Percentiles rank a stretch among this genome's conserved stretches.
Evolutionary conservation across 257 asterid genomes (phyloP).

Genomic region (Solanum gandarillasii): DNA sequence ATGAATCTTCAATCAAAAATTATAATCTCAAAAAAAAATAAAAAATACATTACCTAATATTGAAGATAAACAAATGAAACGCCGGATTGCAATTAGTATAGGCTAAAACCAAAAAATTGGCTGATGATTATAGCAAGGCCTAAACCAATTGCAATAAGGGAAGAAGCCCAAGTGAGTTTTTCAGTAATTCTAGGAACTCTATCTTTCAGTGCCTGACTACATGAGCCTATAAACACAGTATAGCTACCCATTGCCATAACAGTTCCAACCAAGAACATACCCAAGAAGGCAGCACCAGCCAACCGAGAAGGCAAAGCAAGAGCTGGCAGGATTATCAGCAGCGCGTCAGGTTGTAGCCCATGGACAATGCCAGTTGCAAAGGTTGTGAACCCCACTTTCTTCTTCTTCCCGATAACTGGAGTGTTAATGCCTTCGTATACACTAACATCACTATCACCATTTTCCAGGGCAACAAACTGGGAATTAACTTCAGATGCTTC

Average conservation of each 20-base stretch:
- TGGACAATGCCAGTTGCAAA: slow-evolving; percentile 92
- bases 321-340: slow-evolving; percentile 83
- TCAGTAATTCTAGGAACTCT: slow-evolving; percentile 83
- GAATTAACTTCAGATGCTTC: slow-evolving; percentile 75
- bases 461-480: slow-evolving; percentile 47
- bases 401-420: slow-evolving; percentile 48
- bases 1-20: not conserved
- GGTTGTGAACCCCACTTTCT: slow-evolving; percentile 89
- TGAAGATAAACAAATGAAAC: not conserved
- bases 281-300: slow-evolving; percentile 87
- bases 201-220: slow-evolving; percentile 81
- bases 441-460: slow-evolving; percentile 47
- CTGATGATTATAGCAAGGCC: slow-evolving; percentile 71
- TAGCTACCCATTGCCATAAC: slow-evolving; percentile 97
- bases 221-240: slow-evolving; percentile 81
- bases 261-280: slow-evolving; percentile 87
- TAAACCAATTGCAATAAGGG: slow-evolving; percentile 70
- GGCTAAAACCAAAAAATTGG: slow-evolving; percentile 71
- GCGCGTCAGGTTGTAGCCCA: slow-evolving; percentile 93
- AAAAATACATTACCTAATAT: not conserved
- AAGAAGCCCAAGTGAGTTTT: slow-evolving; percentile 95
- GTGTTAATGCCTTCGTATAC: slow-evolving; percentile 35
- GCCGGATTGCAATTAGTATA: slow-evolving; percentile 32
- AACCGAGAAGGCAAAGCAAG: slow-evolving; percentile 92
- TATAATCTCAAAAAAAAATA: not conserved